phyloP scores from a whole-genome alignment of 73 alveolate species.

The Strombidium stylifer region DNA sequence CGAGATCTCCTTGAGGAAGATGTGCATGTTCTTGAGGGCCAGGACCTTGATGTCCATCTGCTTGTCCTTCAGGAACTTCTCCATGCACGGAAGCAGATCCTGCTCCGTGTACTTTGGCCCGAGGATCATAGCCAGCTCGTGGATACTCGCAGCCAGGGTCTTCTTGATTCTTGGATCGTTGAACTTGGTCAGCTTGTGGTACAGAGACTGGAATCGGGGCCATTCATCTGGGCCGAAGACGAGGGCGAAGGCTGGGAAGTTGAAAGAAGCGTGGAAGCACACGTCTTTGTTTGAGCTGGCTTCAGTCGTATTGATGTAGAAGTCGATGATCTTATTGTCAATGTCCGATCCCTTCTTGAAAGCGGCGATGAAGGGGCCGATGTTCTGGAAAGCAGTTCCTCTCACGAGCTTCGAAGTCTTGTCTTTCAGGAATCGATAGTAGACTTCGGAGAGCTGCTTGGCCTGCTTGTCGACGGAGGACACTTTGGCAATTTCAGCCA shows the following conservation, averaged over 20 bases:
- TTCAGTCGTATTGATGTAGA: slow-evolving; percentile 39
- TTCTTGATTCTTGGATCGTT: slow-evolving; percentile 55
- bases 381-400: slow-evolving; percentile 44
- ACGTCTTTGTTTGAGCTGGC: slow-evolving; percentile 46
- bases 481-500: slow-evolving; percentile 46
- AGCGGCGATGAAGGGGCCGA: slow-evolving; percentile 60
- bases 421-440: slow-evolving; percentile 51
- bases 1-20: slow-evolving; percentile 30
- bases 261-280: slow-evolving; percentile 41
- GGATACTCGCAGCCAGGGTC: slow-evolving; percentile 61
- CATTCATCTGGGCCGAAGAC: slow-evolving; percentile 38
- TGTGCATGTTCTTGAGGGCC: slow-evolving; percentile 42
- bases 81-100: slow-evolving; percentile 65
- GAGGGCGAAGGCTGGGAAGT: slow-evolving; percentile 57
- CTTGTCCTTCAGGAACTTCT: slow-evolving; percentile 24
- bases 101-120: slow-evolving; percentile 64
- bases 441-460: slow-evolving; percentile 37
- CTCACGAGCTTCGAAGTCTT: slow-evolving; percentile 47
- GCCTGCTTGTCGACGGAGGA: slow-evolving; percentile 48
- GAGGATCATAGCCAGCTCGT: slow-evolving; percentile 60
- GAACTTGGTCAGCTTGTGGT: slow-evolving; percentile 51
- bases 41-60: slow-evolving; percentile 40
- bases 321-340: slow-evolving; percentile 42
- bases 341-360: slow-evolving; percentile 27
- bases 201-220: slow-evolving; percentile 28